Evolutionary conservation across 768 basidiomycete species (phyloP).

Genomic region (Termitomyces eurrhizus): DNA sequence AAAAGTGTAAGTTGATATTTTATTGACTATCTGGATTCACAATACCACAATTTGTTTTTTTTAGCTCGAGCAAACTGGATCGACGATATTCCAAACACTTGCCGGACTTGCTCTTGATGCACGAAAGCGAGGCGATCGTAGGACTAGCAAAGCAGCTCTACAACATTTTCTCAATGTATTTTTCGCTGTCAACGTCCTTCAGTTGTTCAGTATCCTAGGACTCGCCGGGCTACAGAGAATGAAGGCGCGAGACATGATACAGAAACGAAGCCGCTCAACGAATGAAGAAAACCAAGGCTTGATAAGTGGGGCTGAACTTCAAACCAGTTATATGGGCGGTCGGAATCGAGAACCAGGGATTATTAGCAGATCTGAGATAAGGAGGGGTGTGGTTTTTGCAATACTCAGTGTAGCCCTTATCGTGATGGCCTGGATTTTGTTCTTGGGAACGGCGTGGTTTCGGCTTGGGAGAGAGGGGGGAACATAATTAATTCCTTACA

Average conservation of each 20-base stretch:
- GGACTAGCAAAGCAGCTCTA: conserved; percentile 29
- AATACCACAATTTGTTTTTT: background rate
- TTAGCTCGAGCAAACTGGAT: conserved; percentile 73
- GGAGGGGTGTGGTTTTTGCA: conserved; percentile 50
- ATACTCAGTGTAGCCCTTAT: conserved; percentile 39
- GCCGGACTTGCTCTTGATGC: conserved; percentile 67
- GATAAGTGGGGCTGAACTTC: conserved; percentile 12
- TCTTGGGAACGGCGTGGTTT: conserved; percentile 57
- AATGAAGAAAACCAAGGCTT: conserved; percentile 7
- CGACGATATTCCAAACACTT: conserved; percentile 68
- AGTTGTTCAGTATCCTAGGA: conserved; percentile 46
- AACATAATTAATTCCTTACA: background rate
- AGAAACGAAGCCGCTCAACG: conserved; percentile 1
- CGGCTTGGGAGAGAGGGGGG: conserved; percentile 36
- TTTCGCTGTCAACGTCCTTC: conserved; percentile 51
- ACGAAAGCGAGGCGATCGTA: conserved; percentile 23
- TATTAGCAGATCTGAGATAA: conserved; percentile 26
- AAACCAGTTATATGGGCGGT: conserved; percentile 19
- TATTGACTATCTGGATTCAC: background rate
- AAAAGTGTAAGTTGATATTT: conserved; percentile 54
- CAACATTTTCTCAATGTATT: conserved; percentile 58
- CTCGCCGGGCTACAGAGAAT: conserved; percentile 46
- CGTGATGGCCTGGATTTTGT: conserved; percentile 56
- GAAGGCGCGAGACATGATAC: conserved; percentile 26
- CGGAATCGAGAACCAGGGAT: conserved; percentile 21